A percentile compares a stretch with the other conserved stretches of the same genome.
Evolutionary conservation across 1,284 basidiomycete genomes (phyloP).

Genomic region (Ustilago cynodontis): DNA sequence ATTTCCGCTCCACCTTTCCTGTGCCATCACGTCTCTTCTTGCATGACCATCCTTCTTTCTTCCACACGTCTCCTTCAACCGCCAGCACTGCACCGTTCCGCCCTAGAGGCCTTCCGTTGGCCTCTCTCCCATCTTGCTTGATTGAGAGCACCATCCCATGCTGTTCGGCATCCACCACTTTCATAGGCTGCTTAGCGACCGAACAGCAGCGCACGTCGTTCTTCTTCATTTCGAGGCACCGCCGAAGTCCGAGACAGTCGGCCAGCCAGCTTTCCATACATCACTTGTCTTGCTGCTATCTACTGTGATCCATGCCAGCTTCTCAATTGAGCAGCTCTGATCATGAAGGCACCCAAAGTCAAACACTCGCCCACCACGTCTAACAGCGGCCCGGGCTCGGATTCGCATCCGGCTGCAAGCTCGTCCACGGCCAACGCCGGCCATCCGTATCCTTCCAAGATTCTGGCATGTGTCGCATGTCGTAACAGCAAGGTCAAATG

Average conservation of each 20-base stretch:
- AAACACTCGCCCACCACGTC: conserved; percentile 31
- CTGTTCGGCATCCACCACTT: not conserved
- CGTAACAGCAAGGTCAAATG: conserved; percentile 51
- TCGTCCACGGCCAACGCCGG: conserved; percentile 1
- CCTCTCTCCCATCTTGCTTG: not conserved
- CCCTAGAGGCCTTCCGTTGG: not conserved
- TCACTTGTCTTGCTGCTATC: not conserved
- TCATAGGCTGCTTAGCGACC: not conserved
- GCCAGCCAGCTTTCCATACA: not conserved
- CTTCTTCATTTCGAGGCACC: not conserved
- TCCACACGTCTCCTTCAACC: not conserved
- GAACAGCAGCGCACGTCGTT: not conserved
- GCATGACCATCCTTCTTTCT: not conserved
- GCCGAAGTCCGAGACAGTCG: not conserved
- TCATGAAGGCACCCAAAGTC: conserved; percentile 35
- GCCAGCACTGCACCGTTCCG: not conserved
- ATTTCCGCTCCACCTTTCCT: not conserved
- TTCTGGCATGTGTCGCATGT: conserved; percentile 46
- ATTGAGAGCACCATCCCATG: not conserved
- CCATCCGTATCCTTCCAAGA: conserved; percentile 38
- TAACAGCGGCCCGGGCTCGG: conserved; percentile 10
- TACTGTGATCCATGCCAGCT: not conserved
- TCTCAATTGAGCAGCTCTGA: not conserved
- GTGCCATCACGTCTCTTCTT: not conserved
- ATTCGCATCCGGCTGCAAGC: not conserved